Conservation (phyloP, 768 basidiomycete species). For the Rhizopogon rudus region DNA sequence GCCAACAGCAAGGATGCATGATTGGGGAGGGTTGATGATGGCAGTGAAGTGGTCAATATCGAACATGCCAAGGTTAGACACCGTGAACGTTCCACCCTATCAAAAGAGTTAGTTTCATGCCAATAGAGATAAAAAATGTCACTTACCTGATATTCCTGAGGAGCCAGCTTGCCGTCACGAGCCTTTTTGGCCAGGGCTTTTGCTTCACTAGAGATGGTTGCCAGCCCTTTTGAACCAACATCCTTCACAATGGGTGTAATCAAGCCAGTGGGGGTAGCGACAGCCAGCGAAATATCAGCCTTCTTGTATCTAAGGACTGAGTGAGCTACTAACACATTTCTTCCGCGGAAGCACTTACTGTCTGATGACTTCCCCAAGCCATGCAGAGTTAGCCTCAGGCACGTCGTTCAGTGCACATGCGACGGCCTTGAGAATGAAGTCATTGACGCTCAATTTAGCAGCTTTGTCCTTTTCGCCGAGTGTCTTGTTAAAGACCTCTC, state of each 20-base stretch:
- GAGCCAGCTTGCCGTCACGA: slow-evolving; percentile 92
- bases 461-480: slow-evolving; percentile 82
- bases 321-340: neutral
- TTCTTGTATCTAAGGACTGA: slow-evolving; percentile 72
- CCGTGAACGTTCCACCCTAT: slow-evolving; percentile 96
- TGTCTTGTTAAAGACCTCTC: slow-evolving; percentile 93
- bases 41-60: slow-evolving; percentile 95
- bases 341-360: slow-evolving; percentile 54
- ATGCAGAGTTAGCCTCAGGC: slow-evolving; percentile 96
- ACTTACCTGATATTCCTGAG: slow-evolving; percentile 89
- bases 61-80: slow-evolving; percentile 99
- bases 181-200: slow-evolving; percentile 94
- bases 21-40: slow-evolving; percentile 98
- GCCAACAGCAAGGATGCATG: slow-evolving; percentile 95
- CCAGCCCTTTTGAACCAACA: slow-evolving; percentile 87
- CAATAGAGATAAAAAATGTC: neutral
- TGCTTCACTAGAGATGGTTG: slow-evolving; percentile 87
- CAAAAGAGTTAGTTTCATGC: neutral
- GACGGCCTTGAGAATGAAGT: slow-evolving; percentile 95
- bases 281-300: slow-evolving; percentile 95
- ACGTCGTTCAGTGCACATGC: slow-evolving; percentile 90
- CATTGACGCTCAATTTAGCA: slow-evolving; percentile 94
- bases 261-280: slow-evolving; percentile 91
- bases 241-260: slow-evolving; percentile 98
- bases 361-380: slow-evolving; percentile 93